These are phyloP conservation scores for Cyberlindnera saturnus DNA, from an alignment of 805 yeast species.

Conservation along the genomic window DNA sequence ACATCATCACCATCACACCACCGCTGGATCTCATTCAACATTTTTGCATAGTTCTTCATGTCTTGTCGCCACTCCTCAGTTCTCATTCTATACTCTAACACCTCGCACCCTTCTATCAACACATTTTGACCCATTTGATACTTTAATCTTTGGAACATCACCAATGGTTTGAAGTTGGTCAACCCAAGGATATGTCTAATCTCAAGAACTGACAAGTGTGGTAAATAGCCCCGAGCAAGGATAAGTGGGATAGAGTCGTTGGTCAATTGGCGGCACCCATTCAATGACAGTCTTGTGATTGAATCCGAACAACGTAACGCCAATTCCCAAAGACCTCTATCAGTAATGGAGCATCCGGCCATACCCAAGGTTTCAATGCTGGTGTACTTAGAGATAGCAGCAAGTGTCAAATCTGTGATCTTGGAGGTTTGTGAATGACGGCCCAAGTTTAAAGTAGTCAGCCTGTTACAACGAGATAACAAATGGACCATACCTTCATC, in stretches of 20 bases:
- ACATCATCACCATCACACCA: slow-evolving; percentile 42
- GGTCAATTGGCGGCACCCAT: slow-evolving; percentile 59
- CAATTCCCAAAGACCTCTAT: slow-evolving; percentile 74
- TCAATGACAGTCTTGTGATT: slow-evolving; percentile 65
- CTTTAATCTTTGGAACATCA: slow-evolving; percentile 49
- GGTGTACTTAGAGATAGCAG: slow-evolving; percentile 43
- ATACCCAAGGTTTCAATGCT: slow-evolving; percentile 66
- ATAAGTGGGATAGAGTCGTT: slow-evolving; percentile 52
- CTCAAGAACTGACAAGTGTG: slow-evolving; percentile 67
- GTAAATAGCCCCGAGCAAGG: slow-evolving; percentile 40
- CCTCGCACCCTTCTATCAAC: slow-evolving; percentile 75
- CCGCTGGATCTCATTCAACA: slow-evolving; percentile 54
- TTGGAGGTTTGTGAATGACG: slow-evolving; percentile 62
- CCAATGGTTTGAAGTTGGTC: slow-evolving; percentile 55
- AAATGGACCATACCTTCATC: slow-evolving; percentile 72
- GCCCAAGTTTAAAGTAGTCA: slow-evolving; percentile 69
- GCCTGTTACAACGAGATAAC: slow-evolving; percentile 50
- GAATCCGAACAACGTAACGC: slow-evolving; percentile 45
- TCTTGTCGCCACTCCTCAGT: slow-evolving; percentile 57
- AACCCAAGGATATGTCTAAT: slow-evolving; percentile 56
- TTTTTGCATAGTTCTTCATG: slow-evolving; percentile 45
- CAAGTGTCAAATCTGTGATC: slow-evolving; percentile 66
- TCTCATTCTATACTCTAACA: slow-evolving; percentile 50
- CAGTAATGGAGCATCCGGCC: slow-evolving; percentile 83
- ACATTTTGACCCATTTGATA: slow-evolving; percentile 32